Evolutionary conservation across 176 grass and related monocot genomes (phyloP), one percentile per base, ranked within the genome.

Genomic region (Triticum monococcum): DNA sequence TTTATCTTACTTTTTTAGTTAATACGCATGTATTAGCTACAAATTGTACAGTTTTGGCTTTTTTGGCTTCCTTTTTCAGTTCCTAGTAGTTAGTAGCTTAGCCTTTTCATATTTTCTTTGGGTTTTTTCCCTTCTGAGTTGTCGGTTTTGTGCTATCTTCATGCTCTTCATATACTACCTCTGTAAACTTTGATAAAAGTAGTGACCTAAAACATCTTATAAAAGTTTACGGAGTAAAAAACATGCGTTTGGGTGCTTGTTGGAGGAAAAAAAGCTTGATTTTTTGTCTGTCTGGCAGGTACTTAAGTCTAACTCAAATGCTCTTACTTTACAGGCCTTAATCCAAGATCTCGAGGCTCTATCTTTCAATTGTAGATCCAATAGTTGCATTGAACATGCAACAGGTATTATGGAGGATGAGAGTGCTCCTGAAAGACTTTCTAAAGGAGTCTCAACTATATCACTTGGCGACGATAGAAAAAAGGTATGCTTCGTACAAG

Each of bases 371-470:
- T 99, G 97, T 85, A 92, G 97, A 91, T 92, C 97, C 17, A 96
- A 65, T 87, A 94, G 86, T 78, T 99, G 92, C 77, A 94, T 99
- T 76, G 97, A 99, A 88, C 97, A 99, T 88, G 94, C 97, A 77
- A 88, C 85, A 28, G 94, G 94, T 70, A 90, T 99, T 89, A 88
- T 94, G 84, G 97, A 96, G 75, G 97, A 91, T 67, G 94, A 99
- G 72, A 91, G 70, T 89, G 90, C 95, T 87, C 97, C 92, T 75
- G 89, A 91, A 92, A 94, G 54, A 32, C 94, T 99, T 65, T 99
- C 92, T 8, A 96, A 99, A 93, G 85, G 83, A 82, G 92, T 99
- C 36, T 94, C 94, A 73, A 91, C 84, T 75, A 93, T 99, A 36
- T 94, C 97, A 45, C 79, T 99, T 62, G 88, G 81, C 32, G 87